Evolutionary conservation across 257 asterid genomes (phyloP).

Genomic region (Linderniella brevidens): DNA sequence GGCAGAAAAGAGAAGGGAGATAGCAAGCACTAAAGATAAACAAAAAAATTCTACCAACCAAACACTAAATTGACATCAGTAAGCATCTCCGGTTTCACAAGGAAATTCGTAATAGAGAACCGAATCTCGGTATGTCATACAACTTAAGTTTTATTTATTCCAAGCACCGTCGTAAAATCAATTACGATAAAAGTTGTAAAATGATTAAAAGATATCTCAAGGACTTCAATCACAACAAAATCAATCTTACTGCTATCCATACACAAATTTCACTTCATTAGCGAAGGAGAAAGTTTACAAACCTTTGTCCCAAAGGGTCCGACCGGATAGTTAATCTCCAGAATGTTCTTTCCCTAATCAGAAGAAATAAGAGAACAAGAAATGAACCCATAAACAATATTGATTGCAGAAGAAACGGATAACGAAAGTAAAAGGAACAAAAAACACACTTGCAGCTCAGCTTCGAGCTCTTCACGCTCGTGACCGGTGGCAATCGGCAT

Average conservation of each 20-base stretch:
- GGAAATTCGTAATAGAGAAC: too few relatives aligned
- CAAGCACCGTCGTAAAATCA: too few relatives aligned
- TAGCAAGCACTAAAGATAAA: too few relatives aligned
- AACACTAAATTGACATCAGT: too few relatives aligned
- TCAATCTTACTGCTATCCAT: too few relatives aligned
- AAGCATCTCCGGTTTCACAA: too few relatives aligned
- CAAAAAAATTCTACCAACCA: too few relatives aligned
- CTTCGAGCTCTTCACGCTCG: constrained; percentile 93
- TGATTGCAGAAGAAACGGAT: background rate
- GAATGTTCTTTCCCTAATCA: constrained; percentile 33
- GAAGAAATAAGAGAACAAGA: constrained; percentile 1
- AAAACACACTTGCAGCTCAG: constrained; percentile 55
- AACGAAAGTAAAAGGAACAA: constrained; percentile 3
- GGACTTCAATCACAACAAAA: background rate
- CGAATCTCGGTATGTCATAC: too few relatives aligned
- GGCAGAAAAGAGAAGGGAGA: too few relatives aligned
- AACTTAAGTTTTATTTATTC: too few relatives aligned
- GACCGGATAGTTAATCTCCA: constrained; percentile 36
- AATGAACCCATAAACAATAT: background rate
- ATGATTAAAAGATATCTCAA: background rate
- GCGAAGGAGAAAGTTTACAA: constrained; percentile 4
- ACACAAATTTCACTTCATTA: background rate
- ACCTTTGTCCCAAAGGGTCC: constrained; percentile 56
- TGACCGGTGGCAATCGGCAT: constrained; percentile 97
- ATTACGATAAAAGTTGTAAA: too few relatives aligned